Base-by-base conservation (phyloP, 495 filamentous ascomycete species). In the Penicillium antarcticum region DNA sequence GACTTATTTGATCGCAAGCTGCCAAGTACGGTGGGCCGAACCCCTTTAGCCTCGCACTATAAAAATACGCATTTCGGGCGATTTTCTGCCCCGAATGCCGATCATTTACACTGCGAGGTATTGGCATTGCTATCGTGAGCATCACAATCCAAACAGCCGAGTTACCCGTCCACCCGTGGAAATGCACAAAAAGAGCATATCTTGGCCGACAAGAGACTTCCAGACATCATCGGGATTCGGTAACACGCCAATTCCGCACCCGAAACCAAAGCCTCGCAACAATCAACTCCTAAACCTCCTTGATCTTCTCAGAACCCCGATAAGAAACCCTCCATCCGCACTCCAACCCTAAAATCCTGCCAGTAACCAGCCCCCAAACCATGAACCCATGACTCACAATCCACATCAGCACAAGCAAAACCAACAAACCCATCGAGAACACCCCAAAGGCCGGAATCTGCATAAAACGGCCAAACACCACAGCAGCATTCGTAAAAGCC, bases 401-500 rank as follows among this genome's bases (percentile, higher is more conserved):
- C 46, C 61, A 60, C 36, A 60, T 48, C 2, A 65, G 21, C 0
- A 69, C 6, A 5, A 67, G 41, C 5, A 69, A 14, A 7, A 69
- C 13, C 31, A 65, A 18, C 26, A 70, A 53, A 8, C 26, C 58
- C 4, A 61, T 69, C 8, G 63, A 70, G 48, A 65, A 56, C 1
- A 70, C 65, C 8, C 48, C 24, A 38, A 67, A 67, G 14, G 65
- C 60, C 2, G 57, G 53, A 6, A 62, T 63, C 21, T 63, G 47
- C 66, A 70, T 67, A 16, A 65, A 38, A 18, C 51, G 60, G 12
- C 61, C 65, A 12, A 70, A 55, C 21, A 63, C 42, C 9, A 69
- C 60, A 1, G 67, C 63, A 4, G 56, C 50, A 32, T 70, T 70
- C 9, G 65, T 65, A 35, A 67, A 69, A 4, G 67, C 65, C 13